A percentile compares a stretch with the other conserved stretches of the same genome.
Conservation (phyloP, 2,329 filamentous ascomycete species). For the Colletotrichum abscissum region DNA sequence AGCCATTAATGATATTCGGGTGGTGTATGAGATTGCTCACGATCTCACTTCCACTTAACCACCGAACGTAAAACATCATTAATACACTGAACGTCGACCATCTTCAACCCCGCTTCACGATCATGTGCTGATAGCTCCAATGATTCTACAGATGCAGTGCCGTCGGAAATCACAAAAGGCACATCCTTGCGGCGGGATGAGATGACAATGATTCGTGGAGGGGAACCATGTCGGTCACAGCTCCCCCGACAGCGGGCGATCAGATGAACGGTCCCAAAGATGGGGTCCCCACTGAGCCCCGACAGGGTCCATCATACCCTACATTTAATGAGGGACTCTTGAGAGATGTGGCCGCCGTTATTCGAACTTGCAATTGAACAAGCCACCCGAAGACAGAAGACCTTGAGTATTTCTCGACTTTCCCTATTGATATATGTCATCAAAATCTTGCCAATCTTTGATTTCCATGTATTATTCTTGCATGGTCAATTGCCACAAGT, state of each 20-base stretch:
- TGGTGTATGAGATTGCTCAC: not conserved
- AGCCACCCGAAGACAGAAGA: too few relatives aligned
- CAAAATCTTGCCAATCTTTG: too few relatives aligned
- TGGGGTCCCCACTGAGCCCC: not conserved
- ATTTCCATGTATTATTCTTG: too few relatives aligned
- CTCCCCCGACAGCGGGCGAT: slow-evolving; percentile 14
- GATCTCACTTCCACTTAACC: not conserved
- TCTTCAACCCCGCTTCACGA: slow-evolving; percentile 15
- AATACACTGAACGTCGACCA: not conserved
- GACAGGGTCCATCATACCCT: not conserved
- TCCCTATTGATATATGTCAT: too few relatives aligned
- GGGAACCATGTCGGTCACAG: slow-evolving; percentile 3
- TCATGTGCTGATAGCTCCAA: slow-evolving; percentile 1
- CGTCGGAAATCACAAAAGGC: slow-evolving; percentile 1
- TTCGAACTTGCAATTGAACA: not conserved
- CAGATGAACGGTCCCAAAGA: not conserved
- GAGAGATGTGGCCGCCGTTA: not conserved
- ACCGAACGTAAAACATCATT: not conserved
- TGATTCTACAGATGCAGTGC: not conserved
- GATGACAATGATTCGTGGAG: slow-evolving; percentile 24
- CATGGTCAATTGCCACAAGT: too few relatives aligned
- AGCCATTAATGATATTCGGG: slow-evolving; percentile 32
- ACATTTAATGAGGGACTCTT: not conserved
- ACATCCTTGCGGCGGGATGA: slow-evolving; percentile 23
- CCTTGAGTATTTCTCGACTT: too few relatives aligned